Evolutionary conservation across 208 protist genomes (phyloP), one percentile per base, ranked within the genome.

Genomic region (Crithidia acanthocephali): DNA sequence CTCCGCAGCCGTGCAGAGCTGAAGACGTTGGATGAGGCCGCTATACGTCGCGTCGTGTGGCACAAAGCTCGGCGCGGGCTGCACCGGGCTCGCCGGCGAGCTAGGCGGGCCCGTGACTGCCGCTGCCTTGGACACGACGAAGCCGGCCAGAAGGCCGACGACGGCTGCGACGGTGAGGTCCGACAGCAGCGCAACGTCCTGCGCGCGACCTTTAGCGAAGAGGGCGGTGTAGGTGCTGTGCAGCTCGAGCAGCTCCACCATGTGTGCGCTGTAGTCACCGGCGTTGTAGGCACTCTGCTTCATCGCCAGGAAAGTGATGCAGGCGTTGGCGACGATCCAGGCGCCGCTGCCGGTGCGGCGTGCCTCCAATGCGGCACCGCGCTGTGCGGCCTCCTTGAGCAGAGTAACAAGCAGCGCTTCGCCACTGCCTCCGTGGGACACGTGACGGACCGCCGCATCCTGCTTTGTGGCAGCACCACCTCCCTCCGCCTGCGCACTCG

Each of bases 321-420:
- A 90, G 7, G 87, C 86, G 68, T 91, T 92, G 10, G 89, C 72
- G 27, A 78, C 74, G n/a, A 95, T 70, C 76, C 77, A 91, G 7
- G 76, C 72, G 8, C 79, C 83, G 32, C 57, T 42, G 63, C 72
- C 72, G 16, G 42, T 20, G 23, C 57, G 28, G 5, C 72, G 72
- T n/a, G 7, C 25, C 51, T 78, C 72, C 25, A 78, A 27, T 16
- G 57, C 45, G 0, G 52, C 56, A 13, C 65, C 72, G 6, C 72
- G 72, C 32, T 62, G 20, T 0, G 65, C 72, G 8, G 72, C 40
- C 47, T 78, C 72, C 20, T 64, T 62, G n/a, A 78, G 51, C 8
- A 78, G 59, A 20, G 16, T 20, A 23, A 42, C 57, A 15, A 78
- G 35, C 15, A 48, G 58, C 18, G 42, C 62, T 20, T 76, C 27